These are phyloP conservation scores for Phaffomyces opuntiae DNA, from an alignment of 805 yeast genomes.

Conservation along the genomic window DNA sequence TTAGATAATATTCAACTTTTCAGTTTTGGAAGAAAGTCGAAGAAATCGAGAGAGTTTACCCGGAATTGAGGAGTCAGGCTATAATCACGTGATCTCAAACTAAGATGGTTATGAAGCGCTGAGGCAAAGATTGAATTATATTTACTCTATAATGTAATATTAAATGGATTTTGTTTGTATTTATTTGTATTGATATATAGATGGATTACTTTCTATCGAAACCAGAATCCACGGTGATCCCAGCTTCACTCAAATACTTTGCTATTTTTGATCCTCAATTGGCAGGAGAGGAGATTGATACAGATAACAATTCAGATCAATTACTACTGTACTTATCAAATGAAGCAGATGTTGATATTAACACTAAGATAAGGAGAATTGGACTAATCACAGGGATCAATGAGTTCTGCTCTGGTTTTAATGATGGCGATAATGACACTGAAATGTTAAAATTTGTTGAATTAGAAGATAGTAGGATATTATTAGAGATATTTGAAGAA, in stretches of 20 bases:
- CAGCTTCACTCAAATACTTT: constrained; percentile 21
- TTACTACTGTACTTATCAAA: constrained; percentile 28
- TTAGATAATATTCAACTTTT: not conserved
- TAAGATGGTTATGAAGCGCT: too few species aligned
- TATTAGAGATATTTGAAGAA: constrained; percentile 24
- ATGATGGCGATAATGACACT: not conserved
- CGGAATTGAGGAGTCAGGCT: not conserved
- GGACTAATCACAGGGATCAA: constrained; percentile 36
- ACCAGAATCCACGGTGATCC: constrained; percentile 9
- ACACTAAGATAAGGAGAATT: constrained; percentile 31
- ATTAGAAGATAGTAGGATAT: constrained; percentile 22
- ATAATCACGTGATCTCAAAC: not conserved
- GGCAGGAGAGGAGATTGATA: constrained; percentile 25
- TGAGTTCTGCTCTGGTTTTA: constrained; percentile 10
- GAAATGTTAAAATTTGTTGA: constrained; percentile 17
- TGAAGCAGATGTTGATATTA: constrained; percentile 13
- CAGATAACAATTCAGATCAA: constrained; percentile 17
- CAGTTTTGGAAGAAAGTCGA: not conserved
- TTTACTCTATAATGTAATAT: too few species aligned
- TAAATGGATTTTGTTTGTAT: not conserved
- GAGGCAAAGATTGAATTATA: too few species aligned
- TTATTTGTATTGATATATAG: too few species aligned
- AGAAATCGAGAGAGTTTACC: not conserved
- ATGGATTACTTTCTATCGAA: constrained; percentile 20
- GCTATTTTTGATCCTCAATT: constrained; percentile 34